Percentiles rank a stretch among this genome's conserved stretches.
phyloP scores from a whole-genome alignment of 148 eudicot genomes.

The Spergularia marina region DNA sequence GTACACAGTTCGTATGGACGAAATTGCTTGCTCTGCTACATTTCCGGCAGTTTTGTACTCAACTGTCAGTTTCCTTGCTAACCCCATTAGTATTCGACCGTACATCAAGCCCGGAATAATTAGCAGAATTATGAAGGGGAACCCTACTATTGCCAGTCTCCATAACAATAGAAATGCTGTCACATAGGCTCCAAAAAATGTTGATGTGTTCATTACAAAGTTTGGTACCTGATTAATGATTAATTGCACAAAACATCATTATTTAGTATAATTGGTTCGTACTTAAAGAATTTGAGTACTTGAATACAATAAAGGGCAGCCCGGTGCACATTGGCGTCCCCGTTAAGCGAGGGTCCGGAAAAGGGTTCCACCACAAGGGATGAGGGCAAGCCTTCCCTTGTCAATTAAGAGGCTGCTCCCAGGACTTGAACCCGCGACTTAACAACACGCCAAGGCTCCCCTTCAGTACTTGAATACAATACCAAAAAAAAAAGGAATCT shows the following conservation, averaged over 20 bases:
- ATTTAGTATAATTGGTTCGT: background rate
- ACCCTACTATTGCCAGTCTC: constrained; percentile 71
- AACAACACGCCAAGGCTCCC: no score
- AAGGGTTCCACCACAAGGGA: no score
- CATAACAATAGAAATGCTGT: constrained; percentile 58
- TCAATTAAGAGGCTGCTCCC: no score
- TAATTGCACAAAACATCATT: background rate
- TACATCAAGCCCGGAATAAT: constrained; percentile 73
- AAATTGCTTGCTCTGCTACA: constrained; percentile 71
- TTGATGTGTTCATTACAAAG: constrained; percentile 62
- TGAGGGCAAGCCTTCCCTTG: no score
- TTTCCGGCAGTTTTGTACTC: constrained; percentile 58
- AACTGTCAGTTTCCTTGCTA: constrained; percentile 50
- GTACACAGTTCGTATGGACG: constrained; percentile 75
- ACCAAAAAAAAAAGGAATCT: no score
- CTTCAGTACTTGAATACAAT: no score
- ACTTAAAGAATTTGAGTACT: no score
- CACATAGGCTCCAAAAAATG: constrained; percentile 60
- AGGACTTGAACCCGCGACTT: no score
- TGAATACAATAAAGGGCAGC: no score
- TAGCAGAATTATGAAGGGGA: constrained; percentile 54
- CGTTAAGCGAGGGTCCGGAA: no score
- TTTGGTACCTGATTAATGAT: constrained; percentile 50
- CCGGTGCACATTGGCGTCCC: no score
- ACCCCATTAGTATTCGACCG: constrained; percentile 59